phyloP scores from a whole-genome alignment of 192 early-diverging fungal genomes.

The Backusella tuberculispora region DNA sequence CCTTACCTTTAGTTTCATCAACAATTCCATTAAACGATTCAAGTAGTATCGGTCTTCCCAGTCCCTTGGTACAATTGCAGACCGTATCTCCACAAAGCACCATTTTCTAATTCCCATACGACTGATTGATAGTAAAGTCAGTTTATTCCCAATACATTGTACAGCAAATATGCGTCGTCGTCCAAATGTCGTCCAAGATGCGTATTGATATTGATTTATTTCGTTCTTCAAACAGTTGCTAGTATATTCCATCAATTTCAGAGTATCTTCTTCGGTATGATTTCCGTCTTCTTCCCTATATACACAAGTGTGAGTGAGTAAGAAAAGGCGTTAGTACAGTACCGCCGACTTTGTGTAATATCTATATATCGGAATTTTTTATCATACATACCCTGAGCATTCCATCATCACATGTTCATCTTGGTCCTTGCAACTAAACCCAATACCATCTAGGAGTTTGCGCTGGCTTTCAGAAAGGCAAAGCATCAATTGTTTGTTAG shows the following conservation, averaged over 20 bases:
- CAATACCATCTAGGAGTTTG: neutral
- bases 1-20: slow-evolving; percentile 19
- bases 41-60: slow-evolving; percentile 18
- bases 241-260: slow-evolving; percentile 25
- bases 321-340: slow-evolving; percentile 19
- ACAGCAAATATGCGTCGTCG: slow-evolving; percentile 23
- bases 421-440: slow-evolving; percentile 18
- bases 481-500: slow-evolving; percentile 6
- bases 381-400: slow-evolving; percentile 20
- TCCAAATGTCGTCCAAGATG: slow-evolving; percentile 17
- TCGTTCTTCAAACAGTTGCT: slow-evolving; percentile 15
- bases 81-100: slow-evolving; percentile 18
- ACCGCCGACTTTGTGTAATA: slow-evolving; percentile 13
- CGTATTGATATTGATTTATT: slow-evolving; percentile 3
- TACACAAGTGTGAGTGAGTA: slow-evolving; percentile 10
- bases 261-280: slow-evolving; percentile 21
- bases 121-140: slow-evolving; percentile 21
- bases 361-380: slow-evolving; percentile 14
- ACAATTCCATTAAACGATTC: slow-evolving; percentile 17
- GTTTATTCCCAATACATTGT: slow-evolving; percentile 13
- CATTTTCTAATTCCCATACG: slow-evolving; percentile 14
- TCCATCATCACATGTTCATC: slow-evolving; percentile 15
- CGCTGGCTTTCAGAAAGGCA: neutral
- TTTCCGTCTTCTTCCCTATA: slow-evolving; percentile 21
- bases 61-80: slow-evolving; percentile 19